phyloP scores from a whole-genome alignment of 768 basidiomycete genomes.

The Trametes cinnabarina region DNA sequence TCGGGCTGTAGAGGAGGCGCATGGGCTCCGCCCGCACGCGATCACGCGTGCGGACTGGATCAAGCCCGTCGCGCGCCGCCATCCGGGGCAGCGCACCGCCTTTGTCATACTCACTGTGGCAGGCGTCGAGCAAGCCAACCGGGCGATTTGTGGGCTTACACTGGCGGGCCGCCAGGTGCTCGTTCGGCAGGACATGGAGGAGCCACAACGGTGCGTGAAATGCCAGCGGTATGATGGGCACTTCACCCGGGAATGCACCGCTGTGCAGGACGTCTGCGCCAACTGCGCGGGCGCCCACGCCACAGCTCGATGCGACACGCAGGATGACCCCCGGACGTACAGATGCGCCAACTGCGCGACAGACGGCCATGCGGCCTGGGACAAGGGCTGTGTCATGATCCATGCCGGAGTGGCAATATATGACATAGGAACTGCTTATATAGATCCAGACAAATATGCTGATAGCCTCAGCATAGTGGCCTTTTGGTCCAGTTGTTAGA shows the following conservation, averaged over 20 bases:
- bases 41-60: conserved; percentile 24
- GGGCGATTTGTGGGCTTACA: conserved; percentile 22
- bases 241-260: conserved; percentile 16
- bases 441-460: too few species aligned
- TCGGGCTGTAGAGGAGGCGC: neutral
- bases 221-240: conserved; percentile 26
- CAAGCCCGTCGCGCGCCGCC: conserved; percentile 23
- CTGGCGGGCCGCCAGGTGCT: conserved; percentile 16
- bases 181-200: conserved; percentile 19
- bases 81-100: conserved; percentile 21
- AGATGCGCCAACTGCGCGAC: conserved; percentile 30
- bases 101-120: conserved; percentile 26
- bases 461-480: too few species aligned
- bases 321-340: neutral
- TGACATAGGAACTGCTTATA: too few species aligned
- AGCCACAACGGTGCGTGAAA: conserved; percentile 29
- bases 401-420: too few species aligned
- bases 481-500: too few species aligned
- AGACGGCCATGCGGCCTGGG: conserved; percentile 30
- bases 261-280: conserved; percentile 15
- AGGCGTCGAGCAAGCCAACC: conserved; percentile 25
- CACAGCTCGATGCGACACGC: conserved; percentile 18
- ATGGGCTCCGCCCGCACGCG: neutral
- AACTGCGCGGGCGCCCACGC: conserved; percentile 24
- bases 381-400: too few species aligned